Evolutionary conservation across 2,329 filamentous ascomycete species (phyloP), one percentile per base, ranked within the genome.

Genomic region (Talaromyces marneffei): DNA sequence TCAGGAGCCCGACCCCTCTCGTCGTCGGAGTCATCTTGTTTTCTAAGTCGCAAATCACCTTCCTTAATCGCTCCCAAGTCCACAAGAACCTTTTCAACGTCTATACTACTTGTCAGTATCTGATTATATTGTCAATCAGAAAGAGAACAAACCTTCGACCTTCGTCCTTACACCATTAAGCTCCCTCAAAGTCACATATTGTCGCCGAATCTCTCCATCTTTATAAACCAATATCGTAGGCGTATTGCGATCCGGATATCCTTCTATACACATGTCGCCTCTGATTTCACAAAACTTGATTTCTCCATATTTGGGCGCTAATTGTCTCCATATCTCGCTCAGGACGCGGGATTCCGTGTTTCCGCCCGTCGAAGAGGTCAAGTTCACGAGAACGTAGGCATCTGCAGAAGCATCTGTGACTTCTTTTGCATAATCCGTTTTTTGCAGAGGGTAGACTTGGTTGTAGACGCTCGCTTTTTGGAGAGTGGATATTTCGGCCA

Each of bases 211-310:
- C 72, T 99, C 91, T 18, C 91, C 92, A 69, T 96, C 91, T 72
- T 88, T 89, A 77, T 99, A 99, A 0, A 96, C 85, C 65, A 99
- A 73, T 37, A 99, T 91, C 0, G 94, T 99, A 1, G 94, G 94
- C 62, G 92, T 96, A 74, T 99, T 99, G 61, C 85, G 84, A 70
- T 97, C 94, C 1, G 94, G 94, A 75, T 99, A 99, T 42, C 91
- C 91, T 74, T 97, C 94, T 68, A 99, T 97, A 62, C 94, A 96
- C 78, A 97, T 86, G 71, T 91, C 87, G 6, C 88, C 94, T 67
- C 88, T 85, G 67, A 99, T 97, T 78, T 97, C 91, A 74, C 93
- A 97, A 77, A 99, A 99, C 78, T 99, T 99, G 74, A 99, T 81
- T 66, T 99, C 93, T 20, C 92, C 91, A 71, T 92, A 99, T 70